phyloP scores from a whole-genome alignment of 2,329 filamentous ascomycete genomes.

The Cadophora sp. region DNA sequence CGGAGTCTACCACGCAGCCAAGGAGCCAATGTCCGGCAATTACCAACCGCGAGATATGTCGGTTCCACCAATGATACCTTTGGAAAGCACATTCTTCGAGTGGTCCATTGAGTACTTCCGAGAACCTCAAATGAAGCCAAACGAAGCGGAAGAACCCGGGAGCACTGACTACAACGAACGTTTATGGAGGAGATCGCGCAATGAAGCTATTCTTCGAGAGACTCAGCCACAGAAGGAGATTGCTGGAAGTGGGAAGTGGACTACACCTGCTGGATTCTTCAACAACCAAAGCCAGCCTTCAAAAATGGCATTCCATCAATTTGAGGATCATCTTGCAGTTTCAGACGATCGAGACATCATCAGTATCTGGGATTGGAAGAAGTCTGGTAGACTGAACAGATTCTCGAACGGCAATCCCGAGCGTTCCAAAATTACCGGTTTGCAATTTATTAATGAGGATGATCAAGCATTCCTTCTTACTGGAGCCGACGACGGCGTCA shows the following conservation, averaged over 20 bases:
- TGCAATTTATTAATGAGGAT: slow-evolving; percentile 98
- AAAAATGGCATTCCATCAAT: slow-evolving; percentile 97
- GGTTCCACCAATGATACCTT: slow-evolving; percentile 69
- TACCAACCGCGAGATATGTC: slow-evolving; percentile 69
- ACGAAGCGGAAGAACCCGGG: slow-evolving; percentile 93
- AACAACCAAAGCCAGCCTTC: slow-evolving; percentile 89
- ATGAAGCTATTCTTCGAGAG: slow-evolving; percentile 89
- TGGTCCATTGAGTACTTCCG: slow-evolving; percentile 99
- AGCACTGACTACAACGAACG: slow-evolving; percentile 96
- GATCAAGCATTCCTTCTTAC: slow-evolving; percentile 95
- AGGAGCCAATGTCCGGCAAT: slow-evolving; percentile 79
- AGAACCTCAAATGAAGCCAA: slow-evolving; percentile 97
- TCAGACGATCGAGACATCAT: slow-evolving; percentile 93
- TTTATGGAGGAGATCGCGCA: slow-evolving; percentile 89
- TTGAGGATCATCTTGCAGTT: slow-evolving; percentile 93
- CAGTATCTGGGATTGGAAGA: slow-evolving; percentile 92
- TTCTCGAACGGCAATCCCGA: slow-evolving; percentile 95
- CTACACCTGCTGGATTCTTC: slow-evolving; percentile 79
- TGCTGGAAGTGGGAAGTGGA: slow-evolving; percentile 87
- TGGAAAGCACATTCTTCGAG: slow-evolving; percentile 85
- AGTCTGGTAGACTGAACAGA: slow-evolving; percentile 73
- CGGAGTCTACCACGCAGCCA: slow-evolving; percentile 77
- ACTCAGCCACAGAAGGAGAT: slow-evolving; percentile 93
- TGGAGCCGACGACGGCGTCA: slow-evolving; percentile 91
- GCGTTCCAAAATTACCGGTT: slow-evolving; percentile 90